These are phyloP conservation scores for Hypoxylon sp. DNA, from an alignment of 2,329 filamentous ascomycete species.

Conservation along the genomic window DNA sequence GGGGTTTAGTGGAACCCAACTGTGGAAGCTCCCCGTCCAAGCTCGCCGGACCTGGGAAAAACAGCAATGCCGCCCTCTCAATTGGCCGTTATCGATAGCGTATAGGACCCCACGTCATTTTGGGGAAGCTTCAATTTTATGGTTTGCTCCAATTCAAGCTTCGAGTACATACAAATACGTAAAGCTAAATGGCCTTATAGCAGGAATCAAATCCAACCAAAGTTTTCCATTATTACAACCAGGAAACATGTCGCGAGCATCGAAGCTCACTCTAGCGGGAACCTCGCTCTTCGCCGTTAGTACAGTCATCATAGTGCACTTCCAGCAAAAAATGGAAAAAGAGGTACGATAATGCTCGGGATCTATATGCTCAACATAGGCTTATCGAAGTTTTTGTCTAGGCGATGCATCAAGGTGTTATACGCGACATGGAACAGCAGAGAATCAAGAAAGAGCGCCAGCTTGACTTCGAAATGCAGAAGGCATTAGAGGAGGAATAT, in stretches of 20 bases:
- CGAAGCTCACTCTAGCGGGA: constrained; percentile 85
- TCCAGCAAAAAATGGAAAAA: constrained; percentile 87
- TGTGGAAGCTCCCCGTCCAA: constrained; percentile 17
- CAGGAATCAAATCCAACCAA: not conserved
- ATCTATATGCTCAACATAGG: not conserved
- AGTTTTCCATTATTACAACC: not conserved
- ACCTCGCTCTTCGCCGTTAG: constrained; percentile 82
- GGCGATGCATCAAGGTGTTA: constrained; percentile 96
- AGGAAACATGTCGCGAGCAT: constrained; percentile 84
- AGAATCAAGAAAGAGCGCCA: constrained; percentile 90
- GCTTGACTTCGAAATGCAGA: constrained; percentile 94
- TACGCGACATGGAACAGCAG: constrained; percentile 96
- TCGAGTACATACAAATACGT: not conserved
- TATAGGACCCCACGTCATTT: constrained; percentile 34
- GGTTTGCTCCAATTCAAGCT: constrained; percentile 14
- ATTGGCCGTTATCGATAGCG: constrained; percentile 36
- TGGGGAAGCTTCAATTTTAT: constrained; percentile 25
- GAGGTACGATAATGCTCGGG: constrained; percentile 68
- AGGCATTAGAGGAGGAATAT: constrained; percentile 87
- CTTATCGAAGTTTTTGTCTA: constrained; percentile 54
- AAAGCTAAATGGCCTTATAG: constrained; percentile 20
- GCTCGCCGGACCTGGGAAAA: constrained; percentile 37
- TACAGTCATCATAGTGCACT: constrained; percentile 90
- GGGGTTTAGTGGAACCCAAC: constrained; percentile 12
- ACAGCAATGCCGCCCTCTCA: constrained; percentile 35